Percentiles rank a stretch among this genome's conserved stretches.
These are phyloP conservation scores for Diplotaxis tenuifolia DNA, from an alignment of 345 rosid species.

Conservation along the genomic window DNA sequence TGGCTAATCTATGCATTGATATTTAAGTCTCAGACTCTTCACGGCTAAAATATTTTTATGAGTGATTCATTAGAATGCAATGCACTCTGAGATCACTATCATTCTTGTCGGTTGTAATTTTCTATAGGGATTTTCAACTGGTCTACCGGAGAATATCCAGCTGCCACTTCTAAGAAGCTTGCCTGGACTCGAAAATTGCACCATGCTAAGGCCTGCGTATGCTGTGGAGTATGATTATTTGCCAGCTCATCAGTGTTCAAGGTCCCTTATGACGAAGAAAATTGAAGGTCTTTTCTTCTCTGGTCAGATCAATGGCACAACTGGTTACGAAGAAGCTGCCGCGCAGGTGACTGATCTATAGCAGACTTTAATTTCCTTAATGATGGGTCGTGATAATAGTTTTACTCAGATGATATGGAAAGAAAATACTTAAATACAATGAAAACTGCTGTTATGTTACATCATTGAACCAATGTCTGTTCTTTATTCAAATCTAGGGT, in stretches of 20 bases:
- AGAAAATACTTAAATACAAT: background rate
- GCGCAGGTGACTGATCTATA: slow-evolving; percentile 64
- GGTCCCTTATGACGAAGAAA: slow-evolving; percentile 95
- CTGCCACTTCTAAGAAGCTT: slow-evolving; percentile 92
- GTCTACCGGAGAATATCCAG: slow-evolving; percentile 90
- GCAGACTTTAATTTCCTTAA: slow-evolving; percentile 13
- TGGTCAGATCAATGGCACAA: slow-evolving; percentile 98
- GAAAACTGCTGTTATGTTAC: background rate
- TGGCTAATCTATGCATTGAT: background rate
- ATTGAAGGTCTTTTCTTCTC: slow-evolving; percentile 95
- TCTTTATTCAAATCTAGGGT: slow-evolving; percentile 49
- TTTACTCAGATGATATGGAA: background rate
- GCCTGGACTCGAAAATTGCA: slow-evolving; percentile 97
- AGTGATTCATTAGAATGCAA: slow-evolving; percentile 3
- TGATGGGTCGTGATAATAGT: slow-evolving; percentile 12
- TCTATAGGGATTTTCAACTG: slow-evolving; percentile 93
- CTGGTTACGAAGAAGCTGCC: slow-evolving; percentile 99
- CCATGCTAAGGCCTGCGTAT: slow-evolving; percentile 97
- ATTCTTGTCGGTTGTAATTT: slow-evolving; percentile 14
- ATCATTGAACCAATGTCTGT: slow-evolving; percentile 1
- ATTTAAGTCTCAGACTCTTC: background rate
- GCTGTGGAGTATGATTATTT: slow-evolving; percentile 98
- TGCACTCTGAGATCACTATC: background rate
- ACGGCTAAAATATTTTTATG: background rate
- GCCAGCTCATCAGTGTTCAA: slow-evolving; percentile 89